Percentiles rank a stretch among this genome's conserved stretches.
Conservation (phyloP, 768 basidiomycete genomes). For the Rhodotorula toruloides region DNA sequence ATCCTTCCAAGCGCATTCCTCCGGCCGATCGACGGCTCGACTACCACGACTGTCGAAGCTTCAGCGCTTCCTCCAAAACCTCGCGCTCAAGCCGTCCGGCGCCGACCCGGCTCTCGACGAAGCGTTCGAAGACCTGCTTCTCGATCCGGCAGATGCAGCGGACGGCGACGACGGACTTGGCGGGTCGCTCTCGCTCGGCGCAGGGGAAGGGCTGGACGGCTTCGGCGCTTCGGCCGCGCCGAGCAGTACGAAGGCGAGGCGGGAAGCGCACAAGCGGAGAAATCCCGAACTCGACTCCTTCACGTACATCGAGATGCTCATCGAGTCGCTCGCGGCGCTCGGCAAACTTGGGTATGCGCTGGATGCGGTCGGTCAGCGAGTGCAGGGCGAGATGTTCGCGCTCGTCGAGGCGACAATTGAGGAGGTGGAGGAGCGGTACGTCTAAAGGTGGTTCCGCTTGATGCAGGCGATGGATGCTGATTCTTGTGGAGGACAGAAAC, state of each 20-base stretch:
- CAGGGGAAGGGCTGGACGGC: not conserved
- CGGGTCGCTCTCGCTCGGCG: constrained; percentile 9
- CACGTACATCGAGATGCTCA: constrained; percentile 79
- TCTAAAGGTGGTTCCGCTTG: not conserved
- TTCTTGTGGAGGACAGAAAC: not conserved
- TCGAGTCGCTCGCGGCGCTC: constrained; percentile 87
- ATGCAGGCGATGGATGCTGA: no score
- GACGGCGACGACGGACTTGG: constrained; percentile 37
- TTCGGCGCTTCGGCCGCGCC: not conserved
- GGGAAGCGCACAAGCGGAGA: constrained; percentile 6
- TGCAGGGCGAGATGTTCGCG: constrained; percentile 73
- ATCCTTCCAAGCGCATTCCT: constrained; percentile 14
- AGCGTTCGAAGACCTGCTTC: constrained; percentile 33
- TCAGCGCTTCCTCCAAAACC: constrained; percentile 46
- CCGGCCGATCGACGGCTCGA: constrained; percentile 24
- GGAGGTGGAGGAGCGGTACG: constrained; percentile 81
- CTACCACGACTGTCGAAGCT: constrained; percentile 42
- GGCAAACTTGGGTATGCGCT: constrained; percentile 79
- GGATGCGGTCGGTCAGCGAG: constrained; percentile 74
- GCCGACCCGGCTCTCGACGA: constrained; percentile 47
- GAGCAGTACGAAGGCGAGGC: not conserved
- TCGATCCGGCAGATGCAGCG: constrained; percentile 8
- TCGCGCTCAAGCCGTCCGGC: constrained; percentile 45
- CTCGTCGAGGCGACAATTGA: constrained; percentile 80
- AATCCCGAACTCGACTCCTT: constrained; percentile 94